A percentile compares a stretch with the other conserved stretches of the same genome.
Conservation (phyloP, 371 early-diverging fungal species). For the Mycotypha africana region DNA sequence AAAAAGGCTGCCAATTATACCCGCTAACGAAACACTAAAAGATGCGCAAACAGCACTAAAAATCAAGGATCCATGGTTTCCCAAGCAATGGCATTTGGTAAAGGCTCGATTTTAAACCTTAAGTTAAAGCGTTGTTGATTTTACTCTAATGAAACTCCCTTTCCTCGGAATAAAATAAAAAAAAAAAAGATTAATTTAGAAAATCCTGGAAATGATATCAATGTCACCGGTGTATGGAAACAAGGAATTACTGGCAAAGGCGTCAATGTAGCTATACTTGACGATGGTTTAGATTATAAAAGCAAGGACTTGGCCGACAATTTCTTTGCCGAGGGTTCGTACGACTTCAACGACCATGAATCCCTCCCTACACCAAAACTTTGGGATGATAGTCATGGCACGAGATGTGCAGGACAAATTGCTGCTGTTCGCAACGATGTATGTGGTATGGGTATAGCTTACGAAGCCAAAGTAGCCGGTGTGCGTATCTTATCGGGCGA, state of each 20-base stretch:
- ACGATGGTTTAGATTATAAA: conserved; percentile 90
- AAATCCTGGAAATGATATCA: conserved; percentile 77
- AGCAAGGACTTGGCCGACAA: conserved; percentile 82
- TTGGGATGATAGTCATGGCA: conserved; percentile 89
- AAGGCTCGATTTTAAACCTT: background rate
- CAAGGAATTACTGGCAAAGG: conserved; percentile 87
- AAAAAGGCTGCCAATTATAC: conserved; percentile 32
- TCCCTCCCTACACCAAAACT: conserved; percentile 73
- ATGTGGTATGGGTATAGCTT: conserved; percentile 96
- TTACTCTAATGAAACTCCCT: no score
- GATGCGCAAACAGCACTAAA: conserved; percentile 16
- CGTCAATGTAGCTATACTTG: conserved; percentile 84
- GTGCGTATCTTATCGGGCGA: conserved; percentile 87
- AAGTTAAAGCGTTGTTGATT: background rate
- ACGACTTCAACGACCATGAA: conserved; percentile 87
- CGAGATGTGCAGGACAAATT: conserved; percentile 96
- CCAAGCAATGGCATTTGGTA: conserved; percentile 85
- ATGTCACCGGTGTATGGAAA: conserved; percentile 89
- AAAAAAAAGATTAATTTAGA: conserved; percentile 75
- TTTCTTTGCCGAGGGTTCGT: conserved; percentile 85
- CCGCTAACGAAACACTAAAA: no score
- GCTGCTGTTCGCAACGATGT: conserved; percentile 85
- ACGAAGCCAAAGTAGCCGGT: conserved; percentile 82
- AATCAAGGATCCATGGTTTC: conserved; percentile 77
- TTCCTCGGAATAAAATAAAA: no score